Evolutionary conservation across 2,329 filamentous ascomycete genomes (phyloP).

Genomic region (Zymoseptoria tritici): DNA sequence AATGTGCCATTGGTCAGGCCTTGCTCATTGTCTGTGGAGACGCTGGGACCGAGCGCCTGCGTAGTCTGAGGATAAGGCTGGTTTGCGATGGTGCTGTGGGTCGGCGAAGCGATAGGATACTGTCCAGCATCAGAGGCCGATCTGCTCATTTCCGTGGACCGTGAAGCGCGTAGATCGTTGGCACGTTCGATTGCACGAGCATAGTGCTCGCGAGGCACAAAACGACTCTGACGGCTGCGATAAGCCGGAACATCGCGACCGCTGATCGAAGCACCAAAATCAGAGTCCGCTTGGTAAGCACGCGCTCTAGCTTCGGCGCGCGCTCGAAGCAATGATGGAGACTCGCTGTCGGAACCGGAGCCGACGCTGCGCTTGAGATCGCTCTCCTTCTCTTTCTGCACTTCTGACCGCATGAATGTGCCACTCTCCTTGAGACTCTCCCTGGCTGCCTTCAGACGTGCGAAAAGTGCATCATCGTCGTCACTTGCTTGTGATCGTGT

Average conservation of each 20-base stretch:
- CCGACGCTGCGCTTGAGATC: constrained; percentile 18
- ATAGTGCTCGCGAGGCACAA: constrained; percentile 31
- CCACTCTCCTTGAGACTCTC: constrained; percentile 22
- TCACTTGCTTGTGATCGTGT: constrained; percentile 16
- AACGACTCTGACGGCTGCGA: constrained; percentile 29
- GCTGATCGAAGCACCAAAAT: constrained; percentile 1
- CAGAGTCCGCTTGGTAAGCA: constrained; percentile 12
- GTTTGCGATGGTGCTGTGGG: not conserved
- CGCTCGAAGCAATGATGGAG: constrained; percentile 27
- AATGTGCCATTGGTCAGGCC: not conserved
- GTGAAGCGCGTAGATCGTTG: constrained; percentile 21
- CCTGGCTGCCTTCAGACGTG: constrained; percentile 25
- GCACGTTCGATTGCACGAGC: constrained; percentile 28
- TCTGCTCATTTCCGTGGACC: constrained; percentile 2
- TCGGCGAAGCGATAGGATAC: not conserved
- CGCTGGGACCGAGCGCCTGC: not conserved
- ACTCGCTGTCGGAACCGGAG: constrained; percentile 23
- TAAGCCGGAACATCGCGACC: constrained; percentile 29
- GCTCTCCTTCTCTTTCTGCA: constrained; percentile 12
- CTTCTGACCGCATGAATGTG: constrained; percentile 10
- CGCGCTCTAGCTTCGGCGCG: constrained; percentile 26
- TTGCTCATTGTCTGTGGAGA: not conserved
- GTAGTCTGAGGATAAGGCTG: not conserved
- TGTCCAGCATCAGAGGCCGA: not conserved
- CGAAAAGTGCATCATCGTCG: constrained; percentile 30